These are phyloP conservation scores for Umbelopsis ramanniana DNA, from an alignment of 192 early-diverging fungal species.

Conservation along the genomic window DNA sequence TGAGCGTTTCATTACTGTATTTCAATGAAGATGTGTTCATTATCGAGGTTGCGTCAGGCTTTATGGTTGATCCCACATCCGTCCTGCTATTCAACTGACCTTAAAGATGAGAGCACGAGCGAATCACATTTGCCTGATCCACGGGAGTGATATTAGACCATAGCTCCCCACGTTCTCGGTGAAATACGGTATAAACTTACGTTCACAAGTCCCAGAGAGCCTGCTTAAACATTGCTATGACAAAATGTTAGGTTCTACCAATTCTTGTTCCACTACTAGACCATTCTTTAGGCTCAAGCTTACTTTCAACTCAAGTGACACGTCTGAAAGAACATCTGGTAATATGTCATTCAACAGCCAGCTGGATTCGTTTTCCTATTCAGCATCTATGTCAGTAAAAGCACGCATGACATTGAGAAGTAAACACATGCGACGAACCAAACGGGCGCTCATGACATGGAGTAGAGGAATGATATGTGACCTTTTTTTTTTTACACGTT, in stretches of 20 bases:
- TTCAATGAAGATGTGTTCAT: not conserved
- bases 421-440: not conserved
- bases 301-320: constrained; percentile 29
- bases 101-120: constrained; percentile 27
- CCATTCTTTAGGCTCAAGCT: not conserved
- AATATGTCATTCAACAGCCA: constrained; percentile 34
- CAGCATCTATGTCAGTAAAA: not conserved
- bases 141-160: not conserved
- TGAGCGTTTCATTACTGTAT: constrained; percentile 37
- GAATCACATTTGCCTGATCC: constrained; percentile 32
- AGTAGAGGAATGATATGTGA: not conserved
- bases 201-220: constrained; percentile 14
- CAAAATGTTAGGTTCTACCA: not conserved
- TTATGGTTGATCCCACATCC: too few relatives aligned
- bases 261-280: not conserved
- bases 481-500: not conserved
- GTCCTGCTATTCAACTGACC: constrained; percentile 20
- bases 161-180: not conserved
- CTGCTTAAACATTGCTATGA: not conserved
- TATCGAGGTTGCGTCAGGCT: too few relatives aligned
- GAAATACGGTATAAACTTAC: constrained; percentile 14
- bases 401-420: not conserved
- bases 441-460: not conserved
- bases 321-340: constrained; percentile 26
- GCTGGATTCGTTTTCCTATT: constrained; percentile 23